Evolutionary conservation across 257 asterid genomes (phyloP), one percentile per base, ranked within the genome.

Genomic region (Echites panduratus): DNA sequence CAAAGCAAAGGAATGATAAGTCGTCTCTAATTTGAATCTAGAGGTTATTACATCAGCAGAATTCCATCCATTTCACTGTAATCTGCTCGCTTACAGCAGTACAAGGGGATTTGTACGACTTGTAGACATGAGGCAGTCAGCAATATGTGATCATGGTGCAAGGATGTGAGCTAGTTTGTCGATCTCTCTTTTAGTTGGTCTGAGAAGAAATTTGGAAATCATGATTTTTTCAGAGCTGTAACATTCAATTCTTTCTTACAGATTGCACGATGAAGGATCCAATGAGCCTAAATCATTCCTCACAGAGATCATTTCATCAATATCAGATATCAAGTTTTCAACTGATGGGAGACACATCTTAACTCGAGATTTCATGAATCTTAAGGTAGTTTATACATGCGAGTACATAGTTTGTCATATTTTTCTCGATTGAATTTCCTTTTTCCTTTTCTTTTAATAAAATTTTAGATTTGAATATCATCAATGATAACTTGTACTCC

Each of bases 1-100:
- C 45, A 53, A 43, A 49, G 64, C 59, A n/a, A 70, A 74, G 78
- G 73, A 73, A 47, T 84, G 73, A 82, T 72, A 59, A 26, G 44
- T 61, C 45, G 76, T 81, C 73, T 66, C 78, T 50, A 64, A 75
- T 76, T 73, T 48, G 73, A 79, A 40, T 81, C 54, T 70, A 87
- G 97, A 90, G 94, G 94, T 87, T 79, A 84, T 89, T 76, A 90
- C 97, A 73, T 84, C 93, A 52, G 87, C 91, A 45, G 92, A 89
- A 57, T 90, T 90, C 82, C 92, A 90, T 72, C 97, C 97, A 20
- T 79, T 77, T 59, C 96, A 89, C 72, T 90, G 97, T 81, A 90
- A 90, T 79, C 82, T 89, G 79, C 85, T 90, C 78, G 96, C 88
- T 73, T 89, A 86, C 79, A 81, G 92, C 84, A 86, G 97, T 87